Conservation (phyloP, 306 rosid genomes). For the Arachis stenosperma region DNA sequence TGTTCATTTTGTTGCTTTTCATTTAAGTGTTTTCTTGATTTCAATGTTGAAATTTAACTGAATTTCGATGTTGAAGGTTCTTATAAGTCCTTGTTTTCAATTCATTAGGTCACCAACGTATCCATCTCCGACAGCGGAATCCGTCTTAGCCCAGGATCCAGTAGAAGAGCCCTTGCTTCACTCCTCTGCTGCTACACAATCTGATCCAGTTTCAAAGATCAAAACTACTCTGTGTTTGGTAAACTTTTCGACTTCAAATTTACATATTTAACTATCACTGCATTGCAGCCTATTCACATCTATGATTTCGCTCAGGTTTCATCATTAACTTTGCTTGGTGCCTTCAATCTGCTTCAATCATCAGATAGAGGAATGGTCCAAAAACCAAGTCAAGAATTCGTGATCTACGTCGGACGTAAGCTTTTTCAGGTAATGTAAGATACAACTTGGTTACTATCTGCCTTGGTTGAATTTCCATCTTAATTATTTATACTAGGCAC, state of each 20-base stretch:
- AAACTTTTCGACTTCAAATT: constrained; percentile 33
- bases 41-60: neutral
- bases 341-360: constrained; percentile 48
- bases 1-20: neutral
- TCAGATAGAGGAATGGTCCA: constrained; percentile 36
- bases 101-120: constrained; percentile 73
- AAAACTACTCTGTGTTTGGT: constrained; percentile 68
- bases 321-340: constrained; percentile 52
- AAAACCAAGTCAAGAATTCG: constrained; percentile 51
- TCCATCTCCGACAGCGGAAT: constrained; percentile 59
- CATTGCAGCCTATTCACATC: constrained; percentile 3
- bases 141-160: constrained; percentile 49
- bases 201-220: constrained; percentile 52
- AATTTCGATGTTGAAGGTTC: neutral
- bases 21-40: neutral
- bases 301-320: constrained; percentile 51
- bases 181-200: constrained; percentile 42
- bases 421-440: constrained; percentile 60
- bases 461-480: neutral
- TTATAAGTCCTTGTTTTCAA: constrained; percentile 18
- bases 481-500: neutral
- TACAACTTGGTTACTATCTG: constrained; percentile 12
- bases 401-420: constrained; percentile 61
- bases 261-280: constrained; percentile 2
- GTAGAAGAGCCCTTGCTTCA: constrained; percentile 65